A percentile compares a stretch with the other conserved stretches of the same genome.
phyloP scores from a whole-genome alignment of 2,329 filamentous ascomycete genomes.

The Xylaria hypoxylon region DNA sequence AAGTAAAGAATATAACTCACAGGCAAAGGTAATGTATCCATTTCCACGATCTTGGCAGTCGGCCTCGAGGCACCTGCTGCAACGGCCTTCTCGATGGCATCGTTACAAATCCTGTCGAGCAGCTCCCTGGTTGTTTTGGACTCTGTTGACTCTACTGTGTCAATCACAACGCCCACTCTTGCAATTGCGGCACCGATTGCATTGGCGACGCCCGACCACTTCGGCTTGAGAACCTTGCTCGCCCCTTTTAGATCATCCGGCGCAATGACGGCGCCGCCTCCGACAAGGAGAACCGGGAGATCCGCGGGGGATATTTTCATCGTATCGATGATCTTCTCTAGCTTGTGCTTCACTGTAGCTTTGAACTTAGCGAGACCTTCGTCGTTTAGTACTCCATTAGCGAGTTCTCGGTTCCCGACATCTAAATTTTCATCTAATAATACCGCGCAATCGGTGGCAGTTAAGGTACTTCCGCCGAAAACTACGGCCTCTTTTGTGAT shows the following conservation, averaged over 20 bases:
- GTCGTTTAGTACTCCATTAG: slow-evolving; percentile 43
- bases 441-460: slow-evolving; percentile 68
- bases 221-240: slow-evolving; percentile 66
- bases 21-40: slow-evolving; percentile 66
- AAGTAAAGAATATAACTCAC: slow-evolving; percentile 45
- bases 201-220: slow-evolving; percentile 71
- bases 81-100: slow-evolving; percentile 59
- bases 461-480: slow-evolving; percentile 68
- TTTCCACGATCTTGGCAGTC: slow-evolving; percentile 62
- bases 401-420: slow-evolving; percentile 56
- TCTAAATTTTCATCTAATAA: slow-evolving; percentile 50
- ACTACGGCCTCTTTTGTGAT: slow-evolving; percentile 65
- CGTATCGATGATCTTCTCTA: slow-evolving; percentile 61
- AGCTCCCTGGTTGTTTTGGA: slow-evolving; percentile 54
- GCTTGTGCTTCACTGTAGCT: slow-evolving; percentile 44
- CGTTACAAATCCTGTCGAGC: slow-evolving; percentile 54
- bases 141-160: slow-evolving; percentile 63
- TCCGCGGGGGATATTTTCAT: slow-evolving; percentile 73
- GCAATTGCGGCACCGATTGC: slow-evolving; percentile 74
- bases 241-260: slow-evolving; percentile 67
- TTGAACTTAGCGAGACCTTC: slow-evolving; percentile 44
- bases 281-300: slow-evolving; percentile 70
- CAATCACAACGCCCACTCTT: slow-evolving; percentile 66
- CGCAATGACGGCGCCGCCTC: slow-evolving; percentile 70
- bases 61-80: slow-evolving; percentile 58